phyloP scores from a whole-genome alignment of 2,329 filamentous ascomycete genomes.

The Penicillium sp. region DNA sequence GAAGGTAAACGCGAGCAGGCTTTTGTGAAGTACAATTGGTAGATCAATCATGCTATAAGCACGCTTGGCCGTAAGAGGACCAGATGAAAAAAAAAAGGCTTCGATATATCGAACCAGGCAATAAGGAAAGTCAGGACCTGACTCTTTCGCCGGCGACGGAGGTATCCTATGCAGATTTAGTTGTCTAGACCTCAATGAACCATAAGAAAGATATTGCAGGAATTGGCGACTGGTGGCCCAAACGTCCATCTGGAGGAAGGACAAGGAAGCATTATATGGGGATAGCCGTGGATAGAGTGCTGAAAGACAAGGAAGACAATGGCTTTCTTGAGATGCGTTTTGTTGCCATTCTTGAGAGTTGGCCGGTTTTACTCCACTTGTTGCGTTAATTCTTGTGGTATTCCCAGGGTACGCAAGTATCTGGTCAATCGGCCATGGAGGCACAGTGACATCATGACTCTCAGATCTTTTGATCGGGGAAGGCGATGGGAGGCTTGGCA shows the following conservation, averaged over 20 bases:
- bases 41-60: not conserved
- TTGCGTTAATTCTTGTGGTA: not conserved
- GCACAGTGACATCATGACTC: constrained; percentile 24
- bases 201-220: constrained; percentile 3
- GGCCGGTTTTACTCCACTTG: constrained; percentile 15
- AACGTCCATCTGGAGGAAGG: not conserved
- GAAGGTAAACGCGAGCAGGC: not conserved
- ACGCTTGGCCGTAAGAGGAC: not conserved
- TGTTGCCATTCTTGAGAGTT: constrained; percentile 7
- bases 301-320: not conserved
- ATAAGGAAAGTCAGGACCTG: not conserved
- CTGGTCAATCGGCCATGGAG: constrained; percentile 12
- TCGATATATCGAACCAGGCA: not conserved
- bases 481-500: not conserved
- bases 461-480: not conserved
- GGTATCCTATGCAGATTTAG: too few relatives aligned
- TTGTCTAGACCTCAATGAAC: constrained; percentile 13
- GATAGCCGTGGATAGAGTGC: not conserved
- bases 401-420: constrained; percentile 18
- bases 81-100: not conserved
- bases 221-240: not conserved
- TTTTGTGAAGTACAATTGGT: not conserved
- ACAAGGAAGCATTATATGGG: not conserved
- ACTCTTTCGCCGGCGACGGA: not conserved
- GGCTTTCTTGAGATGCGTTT: not conserved